A percentile compares a stretch with the other conserved stretches of the same genome.
These are phyloP conservation scores for Cichorium intybus DNA, from an alignment of 140 eudicot genomes.

Conservation along the genomic window DNA sequence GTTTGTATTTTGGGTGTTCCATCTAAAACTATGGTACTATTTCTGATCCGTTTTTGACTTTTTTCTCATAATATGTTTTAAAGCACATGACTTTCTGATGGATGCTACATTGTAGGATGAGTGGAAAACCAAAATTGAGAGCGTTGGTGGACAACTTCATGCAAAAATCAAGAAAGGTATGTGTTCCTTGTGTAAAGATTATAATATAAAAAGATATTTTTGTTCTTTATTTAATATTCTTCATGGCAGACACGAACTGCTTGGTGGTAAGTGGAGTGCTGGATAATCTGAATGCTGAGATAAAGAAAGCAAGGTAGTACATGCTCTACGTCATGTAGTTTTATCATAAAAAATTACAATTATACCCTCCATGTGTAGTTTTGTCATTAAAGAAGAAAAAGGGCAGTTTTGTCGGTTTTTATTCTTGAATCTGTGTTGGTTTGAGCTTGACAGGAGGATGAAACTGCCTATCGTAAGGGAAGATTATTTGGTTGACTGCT, in stretches of 20 bases:
- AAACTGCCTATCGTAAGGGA: slow-evolving; percentile 86
- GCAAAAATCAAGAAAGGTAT: slow-evolving; percentile 73
- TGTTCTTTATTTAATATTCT: background rate
- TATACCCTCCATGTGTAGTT: background rate
- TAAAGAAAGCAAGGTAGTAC: slow-evolving; percentile 78
- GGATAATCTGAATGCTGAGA: slow-evolving; percentile 61
- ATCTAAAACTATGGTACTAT: slow-evolving; percentile 49
- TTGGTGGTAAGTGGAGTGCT: slow-evolving; percentile 66
- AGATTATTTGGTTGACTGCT: slow-evolving; percentile 77
- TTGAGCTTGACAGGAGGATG: slow-evolving; percentile 75
- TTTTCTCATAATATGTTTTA: background rate
- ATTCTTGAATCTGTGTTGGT: slow-evolving; percentile 13
- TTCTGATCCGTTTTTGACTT: background rate
- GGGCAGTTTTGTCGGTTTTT: background rate
- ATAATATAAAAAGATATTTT: slow-evolving; percentile 1
- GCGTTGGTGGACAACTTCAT: slow-evolving; percentile 74
- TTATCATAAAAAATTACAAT: background rate
- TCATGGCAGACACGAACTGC: slow-evolving; percentile 68
- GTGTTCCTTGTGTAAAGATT: background rate
- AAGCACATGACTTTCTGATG: background rate
- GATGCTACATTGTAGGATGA: slow-evolving; percentile 38
- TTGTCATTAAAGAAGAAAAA: background rate
- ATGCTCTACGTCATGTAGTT: too few relatives aligned
- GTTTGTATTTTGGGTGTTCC: slow-evolving; percentile 60
- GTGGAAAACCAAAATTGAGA: slow-evolving; percentile 65